These are phyloP conservation scores for Xylaria sp. DNA, from an alignment of 2,329 filamentous ascomycete species.

Conservation along the genomic window DNA sequence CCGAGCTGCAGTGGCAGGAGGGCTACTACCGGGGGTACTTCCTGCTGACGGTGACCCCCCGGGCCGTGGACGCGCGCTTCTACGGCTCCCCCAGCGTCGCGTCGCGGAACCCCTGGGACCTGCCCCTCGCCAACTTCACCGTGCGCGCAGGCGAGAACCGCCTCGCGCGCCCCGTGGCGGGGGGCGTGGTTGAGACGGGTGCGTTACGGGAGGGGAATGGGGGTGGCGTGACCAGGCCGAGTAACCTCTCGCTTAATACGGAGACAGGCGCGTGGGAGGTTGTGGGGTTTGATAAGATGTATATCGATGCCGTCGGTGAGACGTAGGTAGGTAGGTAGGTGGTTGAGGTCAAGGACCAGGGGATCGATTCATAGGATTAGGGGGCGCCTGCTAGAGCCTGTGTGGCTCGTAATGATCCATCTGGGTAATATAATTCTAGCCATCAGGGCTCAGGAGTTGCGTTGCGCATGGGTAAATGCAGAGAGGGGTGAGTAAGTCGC, in stretches of 20 bases:
- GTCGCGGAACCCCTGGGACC: slow-evolving; percentile 63
- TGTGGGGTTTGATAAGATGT: slow-evolving; percentile 37
- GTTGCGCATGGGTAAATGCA: no score
- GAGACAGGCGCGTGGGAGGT: slow-evolving; percentile 34
- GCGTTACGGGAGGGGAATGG: slow-evolving; percentile 52
- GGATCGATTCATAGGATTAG: no score
- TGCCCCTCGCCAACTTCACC: slow-evolving; percentile 71
- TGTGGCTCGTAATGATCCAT: no score
- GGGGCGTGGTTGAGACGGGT: slow-evolving; percentile 55
- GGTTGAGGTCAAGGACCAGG: no score
- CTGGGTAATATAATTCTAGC: no score
- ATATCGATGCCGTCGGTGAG: slow-evolving; percentile 21
- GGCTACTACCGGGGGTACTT: slow-evolving; percentile 76
- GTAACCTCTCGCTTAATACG: slow-evolving; percentile 55
- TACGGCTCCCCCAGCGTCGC: slow-evolving; percentile 64
- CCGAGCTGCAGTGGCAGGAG: slow-evolving; percentile 73
- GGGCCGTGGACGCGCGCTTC: slow-evolving; percentile 63
- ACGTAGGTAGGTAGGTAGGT: neutral
- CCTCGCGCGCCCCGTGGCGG: slow-evolving; percentile 48
- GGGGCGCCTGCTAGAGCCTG: no score
- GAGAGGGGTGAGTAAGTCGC: no score
- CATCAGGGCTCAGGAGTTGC: no score
- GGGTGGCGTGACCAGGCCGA: slow-evolving; percentile 43
- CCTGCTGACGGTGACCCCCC: slow-evolving; percentile 60
- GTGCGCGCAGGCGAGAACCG: slow-evolving; percentile 64